A percentile compares a stretch with the other conserved stretches of the same genome.
Conservation (phyloP, 2,329 filamentous ascomycete species). For the Ophiostoma montium region DNA sequence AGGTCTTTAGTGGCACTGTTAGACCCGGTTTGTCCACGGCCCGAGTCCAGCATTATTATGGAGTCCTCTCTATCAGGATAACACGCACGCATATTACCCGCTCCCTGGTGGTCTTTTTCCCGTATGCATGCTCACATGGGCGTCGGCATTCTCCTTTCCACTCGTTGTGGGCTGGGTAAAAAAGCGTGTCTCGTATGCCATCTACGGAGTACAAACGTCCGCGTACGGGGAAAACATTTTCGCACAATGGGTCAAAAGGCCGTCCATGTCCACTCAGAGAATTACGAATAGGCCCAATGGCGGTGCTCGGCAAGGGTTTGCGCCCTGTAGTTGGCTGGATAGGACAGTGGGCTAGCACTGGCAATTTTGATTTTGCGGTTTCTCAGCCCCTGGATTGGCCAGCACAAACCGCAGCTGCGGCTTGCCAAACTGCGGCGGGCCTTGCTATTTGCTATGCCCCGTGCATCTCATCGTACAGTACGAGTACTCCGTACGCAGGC, state of each 20-base stretch:
- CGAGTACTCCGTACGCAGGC: too few relatives aligned
- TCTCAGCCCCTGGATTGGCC: too few relatives aligned
- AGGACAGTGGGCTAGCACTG: neutral
- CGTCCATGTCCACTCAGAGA: slow-evolving; percentile 20
- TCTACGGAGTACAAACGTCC: neutral
- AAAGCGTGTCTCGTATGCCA: neutral
- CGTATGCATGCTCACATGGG: neutral
- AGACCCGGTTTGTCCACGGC: too few relatives aligned
- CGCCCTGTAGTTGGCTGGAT: slow-evolving; percentile 19
- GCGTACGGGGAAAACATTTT: neutral
- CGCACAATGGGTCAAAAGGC: slow-evolving; percentile 24
- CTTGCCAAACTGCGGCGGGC: too few relatives aligned
- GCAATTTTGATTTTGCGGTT: neutral
- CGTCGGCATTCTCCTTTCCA: neutral
- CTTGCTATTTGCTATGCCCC: too few relatives aligned
- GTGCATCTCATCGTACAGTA: too few relatives aligned
- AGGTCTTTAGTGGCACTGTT: too few relatives aligned
- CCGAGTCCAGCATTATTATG: neutral
- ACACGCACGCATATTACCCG: neutral
- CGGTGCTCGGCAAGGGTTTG: slow-evolving; percentile 14
- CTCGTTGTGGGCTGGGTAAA: too few relatives aligned
- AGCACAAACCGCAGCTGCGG: too few relatives aligned
- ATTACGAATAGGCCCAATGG: slow-evolving; percentile 27
- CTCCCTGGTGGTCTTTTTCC: neutral
- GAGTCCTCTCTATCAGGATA: neutral